A percentile compares a stretch with the other conserved stretches of the same genome.
Evolutionary conservation across 805 yeast species (phyloP).

Genomic region (Kodamaea jinghongensis): DNA sequence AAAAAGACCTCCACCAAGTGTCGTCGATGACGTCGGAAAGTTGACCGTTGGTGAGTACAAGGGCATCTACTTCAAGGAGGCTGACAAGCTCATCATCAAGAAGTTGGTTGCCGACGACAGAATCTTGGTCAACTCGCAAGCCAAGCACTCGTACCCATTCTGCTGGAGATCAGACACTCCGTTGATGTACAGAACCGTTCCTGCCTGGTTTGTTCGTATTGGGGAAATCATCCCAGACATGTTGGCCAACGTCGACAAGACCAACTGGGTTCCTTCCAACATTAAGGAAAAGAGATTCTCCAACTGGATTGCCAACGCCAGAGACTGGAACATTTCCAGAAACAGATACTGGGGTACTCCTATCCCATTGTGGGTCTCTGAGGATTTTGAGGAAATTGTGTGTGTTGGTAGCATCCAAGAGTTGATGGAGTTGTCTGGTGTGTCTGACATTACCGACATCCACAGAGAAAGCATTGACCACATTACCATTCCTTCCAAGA

Average conservation of each 20-base stretch:
- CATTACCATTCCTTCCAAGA: constrained; percentile 87
- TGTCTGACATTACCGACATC: constrained; percentile 74
- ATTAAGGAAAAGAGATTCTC: constrained; percentile 94
- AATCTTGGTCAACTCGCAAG: constrained; percentile 72
- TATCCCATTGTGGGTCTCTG: constrained; percentile 95
- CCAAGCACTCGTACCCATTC: constrained; percentile 96
- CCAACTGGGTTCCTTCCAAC: constrained; percentile 91
- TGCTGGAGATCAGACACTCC: constrained; percentile 99
- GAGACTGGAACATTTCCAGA: constrained; percentile 99
- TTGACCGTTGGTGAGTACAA: constrained; percentile 79
- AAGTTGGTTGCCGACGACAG: constrained; percentile 74
- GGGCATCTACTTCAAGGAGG: constrained; percentile 91
- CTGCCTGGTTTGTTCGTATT: constrained; percentile 97
- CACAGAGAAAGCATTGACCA: constrained; percentile 93
- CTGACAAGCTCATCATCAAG: constrained; percentile 89
- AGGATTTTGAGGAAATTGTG: constrained; percentile 87
- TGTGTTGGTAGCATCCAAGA: constrained; percentile 91
- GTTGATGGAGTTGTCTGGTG: constrained; percentile 81
- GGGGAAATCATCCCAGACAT: constrained; percentile 84
- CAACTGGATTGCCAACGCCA: constrained; percentile 95
- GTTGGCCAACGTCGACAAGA: constrained; percentile 77
- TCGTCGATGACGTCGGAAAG: constrained; percentile 89
- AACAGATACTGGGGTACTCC: constrained; percentile 99
- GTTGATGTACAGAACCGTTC: constrained; percentile 90
- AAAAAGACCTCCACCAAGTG: constrained; percentile 78